These are phyloP conservation scores for Colletotrichum eremochloae DNA, from an alignment of 2,329 filamentous ascomycete genomes.

Conservation along the genomic window DNA sequence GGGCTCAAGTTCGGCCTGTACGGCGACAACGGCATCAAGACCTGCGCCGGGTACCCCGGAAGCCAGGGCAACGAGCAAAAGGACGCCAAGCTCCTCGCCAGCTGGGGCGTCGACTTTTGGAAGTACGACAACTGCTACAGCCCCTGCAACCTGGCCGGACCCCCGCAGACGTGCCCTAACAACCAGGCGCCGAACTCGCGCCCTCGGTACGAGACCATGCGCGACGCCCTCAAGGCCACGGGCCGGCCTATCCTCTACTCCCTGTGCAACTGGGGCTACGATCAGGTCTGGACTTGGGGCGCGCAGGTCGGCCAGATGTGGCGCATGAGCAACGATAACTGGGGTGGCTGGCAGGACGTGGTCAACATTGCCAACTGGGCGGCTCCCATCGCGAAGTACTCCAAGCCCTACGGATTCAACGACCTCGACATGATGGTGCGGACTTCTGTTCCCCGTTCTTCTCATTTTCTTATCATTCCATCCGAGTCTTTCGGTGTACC, in stretches of 20 bases:
- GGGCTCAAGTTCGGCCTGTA: slow-evolving; percentile 57
- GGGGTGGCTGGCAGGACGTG: slow-evolving; percentile 42
- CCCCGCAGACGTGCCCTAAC: slow-evolving; percentile 1
- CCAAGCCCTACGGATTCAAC: slow-evolving; percentile 8
- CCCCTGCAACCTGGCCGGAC: not conserved
- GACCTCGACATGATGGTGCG: slow-evolving; percentile 57
- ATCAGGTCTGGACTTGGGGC: slow-evolving; percentile 43
- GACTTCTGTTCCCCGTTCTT: not conserved
- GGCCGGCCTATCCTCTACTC: slow-evolving; percentile 49
- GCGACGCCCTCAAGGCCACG: slow-evolving; percentile 49
- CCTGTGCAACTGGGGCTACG: slow-evolving; percentile 51
- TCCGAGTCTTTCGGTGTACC: rapidly evolving
- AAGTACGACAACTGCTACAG: slow-evolving; percentile 63
- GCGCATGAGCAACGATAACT: slow-evolving; percentile 50
- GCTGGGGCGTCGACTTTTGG: slow-evolving; percentile 65
- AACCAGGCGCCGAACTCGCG: slow-evolving; percentile 3
- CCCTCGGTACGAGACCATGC: slow-evolving; percentile 44
- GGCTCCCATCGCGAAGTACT: slow-evolving; percentile 22
- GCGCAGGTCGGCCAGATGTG: slow-evolving; percentile 49
- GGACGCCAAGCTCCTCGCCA: slow-evolving; percentile 65
- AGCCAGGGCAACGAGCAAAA: slow-evolving; percentile 53
- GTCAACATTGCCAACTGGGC: slow-evolving; percentile 46
- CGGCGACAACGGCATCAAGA: slow-evolving; percentile 57
- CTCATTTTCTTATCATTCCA: rapidly evolving
- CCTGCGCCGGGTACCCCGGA: slow-evolving; percentile 59